Conservation (phyloP, 345 rosid species). For the Pistacia integerrima region DNA sequence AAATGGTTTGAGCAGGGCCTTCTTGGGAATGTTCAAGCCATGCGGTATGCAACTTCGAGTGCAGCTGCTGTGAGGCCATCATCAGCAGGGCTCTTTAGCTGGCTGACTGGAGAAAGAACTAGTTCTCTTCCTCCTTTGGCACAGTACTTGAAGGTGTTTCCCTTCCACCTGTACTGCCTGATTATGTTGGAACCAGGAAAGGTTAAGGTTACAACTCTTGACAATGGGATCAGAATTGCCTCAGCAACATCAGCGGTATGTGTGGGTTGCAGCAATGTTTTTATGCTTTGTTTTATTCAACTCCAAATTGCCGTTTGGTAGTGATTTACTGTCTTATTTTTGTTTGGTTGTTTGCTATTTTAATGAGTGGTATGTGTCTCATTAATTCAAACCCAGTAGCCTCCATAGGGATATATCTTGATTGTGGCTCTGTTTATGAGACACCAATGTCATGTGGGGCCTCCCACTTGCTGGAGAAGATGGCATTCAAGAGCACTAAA, state of each 20-base stretch:
- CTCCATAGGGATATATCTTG: constrained; percentile 61
- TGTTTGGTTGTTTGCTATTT: neutral
- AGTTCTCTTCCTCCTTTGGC: constrained; percentile 51
- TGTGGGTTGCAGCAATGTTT: constrained; percentile 1
- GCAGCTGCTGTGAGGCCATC: constrained; percentile 50
- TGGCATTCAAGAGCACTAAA: constrained; percentile 79
- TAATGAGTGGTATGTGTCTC: constrained; percentile 19
- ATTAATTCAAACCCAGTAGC: constrained; percentile 58
- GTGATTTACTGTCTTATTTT: neutral
- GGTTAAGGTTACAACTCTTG: constrained; percentile 55
- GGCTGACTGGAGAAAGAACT: constrained; percentile 60
- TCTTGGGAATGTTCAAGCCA: constrained; percentile 39
- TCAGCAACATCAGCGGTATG: constrained; percentile 64
- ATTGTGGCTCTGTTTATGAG: constrained; percentile 74
- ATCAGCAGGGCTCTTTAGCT: constrained; percentile 57
- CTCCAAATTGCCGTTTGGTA: neutral
- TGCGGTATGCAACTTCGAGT: constrained; percentile 56
- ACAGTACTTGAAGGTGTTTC: constrained; percentile 60
- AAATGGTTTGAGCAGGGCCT: constrained; percentile 42
- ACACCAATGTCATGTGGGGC: constrained; percentile 62
- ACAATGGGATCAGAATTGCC: constrained; percentile 75
- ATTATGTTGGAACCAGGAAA: constrained; percentile 64
- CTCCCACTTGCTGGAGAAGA: constrained; percentile 69
- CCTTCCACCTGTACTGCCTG: constrained; percentile 61
- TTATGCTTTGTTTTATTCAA: neutral